A percentile compares a stretch with the other conserved stretches of the same genome.
Evolutionary conservation across 495 filamentous ascomycete species (phyloP).

Genomic region (Trichoderma gamsii): DNA sequence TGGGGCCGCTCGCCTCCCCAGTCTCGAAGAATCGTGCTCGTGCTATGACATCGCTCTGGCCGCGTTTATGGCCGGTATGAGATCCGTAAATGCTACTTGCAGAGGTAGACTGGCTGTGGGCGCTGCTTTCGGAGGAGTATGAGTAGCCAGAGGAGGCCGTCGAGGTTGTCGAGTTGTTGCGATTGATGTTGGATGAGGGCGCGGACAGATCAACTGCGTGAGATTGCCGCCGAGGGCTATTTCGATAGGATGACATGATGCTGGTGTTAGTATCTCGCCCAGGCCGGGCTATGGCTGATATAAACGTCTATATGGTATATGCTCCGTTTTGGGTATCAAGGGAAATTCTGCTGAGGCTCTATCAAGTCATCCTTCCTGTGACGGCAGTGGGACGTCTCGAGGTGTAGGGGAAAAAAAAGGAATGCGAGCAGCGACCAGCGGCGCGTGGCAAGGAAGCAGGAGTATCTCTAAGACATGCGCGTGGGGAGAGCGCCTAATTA

Average conservation of each 20-base stretch:
- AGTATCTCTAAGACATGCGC: slow-evolving; percentile 6
- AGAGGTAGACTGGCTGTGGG: slow-evolving; percentile 72
- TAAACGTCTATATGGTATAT: background rate
- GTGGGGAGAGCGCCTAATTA: background rate
- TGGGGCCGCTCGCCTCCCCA: slow-evolving; percentile 33
- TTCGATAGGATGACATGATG: slow-evolving; percentile 44
- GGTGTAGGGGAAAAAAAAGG: background rate
- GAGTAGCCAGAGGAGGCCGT: slow-evolving; percentile 71
- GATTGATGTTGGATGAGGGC: slow-evolving; percentile 41
- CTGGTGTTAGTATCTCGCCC: slow-evolving; percentile 16
- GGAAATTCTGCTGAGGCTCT: background rate
- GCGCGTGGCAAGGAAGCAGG: background rate
- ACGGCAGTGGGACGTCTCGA: background rate
- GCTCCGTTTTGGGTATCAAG: background rate
- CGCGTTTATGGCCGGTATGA: slow-evolving; percentile 65
- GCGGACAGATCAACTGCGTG: slow-evolving; percentile 53
- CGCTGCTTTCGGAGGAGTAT: slow-evolving; percentile 58
- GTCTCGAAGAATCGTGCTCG: slow-evolving; percentile 32
- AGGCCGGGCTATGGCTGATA: background rate
- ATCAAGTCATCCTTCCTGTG: slow-evolving; percentile 12
- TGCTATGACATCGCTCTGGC: slow-evolving; percentile 59
- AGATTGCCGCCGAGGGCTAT: slow-evolving; percentile 55
- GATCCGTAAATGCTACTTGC: slow-evolving; percentile 56
- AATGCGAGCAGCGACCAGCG: background rate
- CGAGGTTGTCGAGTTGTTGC: slow-evolving; percentile 51